Conservation (phyloP, 148 eudicot genomes). For the Rhododendron williamsianum region DNA sequence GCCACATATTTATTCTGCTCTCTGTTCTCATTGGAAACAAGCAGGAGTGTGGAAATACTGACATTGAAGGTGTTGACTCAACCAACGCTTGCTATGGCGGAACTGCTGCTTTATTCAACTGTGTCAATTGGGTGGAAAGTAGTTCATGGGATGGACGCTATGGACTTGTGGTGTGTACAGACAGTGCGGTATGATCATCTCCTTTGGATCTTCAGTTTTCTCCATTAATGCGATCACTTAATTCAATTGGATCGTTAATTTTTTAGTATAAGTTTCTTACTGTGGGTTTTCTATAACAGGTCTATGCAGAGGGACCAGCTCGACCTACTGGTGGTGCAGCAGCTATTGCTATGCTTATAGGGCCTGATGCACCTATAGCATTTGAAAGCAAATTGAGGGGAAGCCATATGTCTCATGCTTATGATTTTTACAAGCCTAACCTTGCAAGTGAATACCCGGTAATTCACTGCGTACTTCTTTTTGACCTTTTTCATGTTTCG, state of each 20-base stretch:
- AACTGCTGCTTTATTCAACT: slow-evolving; percentile 92
- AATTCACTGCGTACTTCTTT: slow-evolving; percentile 17
- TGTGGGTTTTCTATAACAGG: slow-evolving; percentile 39
- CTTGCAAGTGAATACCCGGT: slow-evolving; percentile 99
- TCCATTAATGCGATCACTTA: neutral
- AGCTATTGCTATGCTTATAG: slow-evolving; percentile 91
- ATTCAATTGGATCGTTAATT: neutral
- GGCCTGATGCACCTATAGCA: slow-evolving; percentile 88
- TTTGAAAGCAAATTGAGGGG: slow-evolving; percentile 95
- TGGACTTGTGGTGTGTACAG: slow-evolving; percentile 95
- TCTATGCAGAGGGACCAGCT: slow-evolving; percentile 97
- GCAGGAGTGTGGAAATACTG: slow-evolving; percentile 84
- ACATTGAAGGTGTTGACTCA: slow-evolving; percentile 97
- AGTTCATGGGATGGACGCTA: slow-evolving; percentile 98
- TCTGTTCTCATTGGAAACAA: slow-evolving; percentile 16
- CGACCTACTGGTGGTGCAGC: slow-evolving; percentile 99
- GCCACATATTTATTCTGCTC: neutral
- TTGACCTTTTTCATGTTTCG: neutral
- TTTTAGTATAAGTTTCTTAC: neutral
- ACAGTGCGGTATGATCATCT: slow-evolving; percentile 76
- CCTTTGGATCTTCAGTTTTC: slow-evolving; percentile 1
- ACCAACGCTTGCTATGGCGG: slow-evolving; percentile 99
- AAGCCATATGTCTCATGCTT: slow-evolving; percentile 93
- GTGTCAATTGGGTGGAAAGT: slow-evolving; percentile 98
- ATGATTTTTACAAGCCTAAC: slow-evolving; percentile 97